phyloP scores from a whole-genome alignment of 106 monocot species.

The Acorus calamus region DNA sequence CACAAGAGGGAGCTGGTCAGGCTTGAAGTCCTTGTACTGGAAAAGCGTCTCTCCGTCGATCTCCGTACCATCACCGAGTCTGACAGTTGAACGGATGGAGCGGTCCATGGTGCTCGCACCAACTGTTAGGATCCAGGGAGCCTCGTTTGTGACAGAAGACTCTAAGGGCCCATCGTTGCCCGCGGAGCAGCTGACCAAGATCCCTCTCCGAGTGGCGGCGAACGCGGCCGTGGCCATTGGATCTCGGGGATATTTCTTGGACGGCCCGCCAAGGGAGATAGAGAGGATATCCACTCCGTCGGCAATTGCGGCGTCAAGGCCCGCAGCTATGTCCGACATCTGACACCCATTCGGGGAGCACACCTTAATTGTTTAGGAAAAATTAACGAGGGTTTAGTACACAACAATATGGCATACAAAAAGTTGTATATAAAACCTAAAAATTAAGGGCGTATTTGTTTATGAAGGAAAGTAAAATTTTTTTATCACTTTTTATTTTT shows the following conservation, averaged over 20 bases:
- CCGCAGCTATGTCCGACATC: slow-evolving; percentile 19
- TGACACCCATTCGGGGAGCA: slow-evolving; percentile 12
- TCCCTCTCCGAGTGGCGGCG: slow-evolving; percentile 27
- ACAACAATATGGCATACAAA: too few relatives aligned
- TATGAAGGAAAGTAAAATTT: too few relatives aligned
- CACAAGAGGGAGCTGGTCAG: slow-evolving; percentile 2
- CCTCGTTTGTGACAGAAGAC: slow-evolving; percentile 23
- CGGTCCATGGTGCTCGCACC: slow-evolving; percentile 33
- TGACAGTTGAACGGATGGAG: slow-evolving; percentile 14
- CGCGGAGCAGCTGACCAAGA: slow-evolving; percentile 34
- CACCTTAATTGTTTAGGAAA: not conserved
- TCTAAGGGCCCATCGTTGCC: slow-evolving; percentile 34
- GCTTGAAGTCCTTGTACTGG: slow-evolving; percentile 12
- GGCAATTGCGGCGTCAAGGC: slow-evolving; percentile 26
- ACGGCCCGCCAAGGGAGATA: slow-evolving; percentile 19
- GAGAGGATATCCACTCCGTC: slow-evolving; percentile 43
- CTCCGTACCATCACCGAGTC: slow-evolving; percentile 23
- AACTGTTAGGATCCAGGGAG: slow-evolving; percentile 41
- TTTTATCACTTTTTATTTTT: too few relatives aligned
- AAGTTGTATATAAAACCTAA: too few relatives aligned
- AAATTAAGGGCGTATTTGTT: too few relatives aligned
- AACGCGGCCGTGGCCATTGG: slow-evolving; percentile 26
- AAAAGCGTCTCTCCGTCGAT: slow-evolving; percentile 27
- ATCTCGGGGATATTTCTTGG: slow-evolving; percentile 10
- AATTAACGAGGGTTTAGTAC: too few relatives aligned